Conservation (phyloP, 345 rosid genomes). For the Psidium guajava region DNA sequence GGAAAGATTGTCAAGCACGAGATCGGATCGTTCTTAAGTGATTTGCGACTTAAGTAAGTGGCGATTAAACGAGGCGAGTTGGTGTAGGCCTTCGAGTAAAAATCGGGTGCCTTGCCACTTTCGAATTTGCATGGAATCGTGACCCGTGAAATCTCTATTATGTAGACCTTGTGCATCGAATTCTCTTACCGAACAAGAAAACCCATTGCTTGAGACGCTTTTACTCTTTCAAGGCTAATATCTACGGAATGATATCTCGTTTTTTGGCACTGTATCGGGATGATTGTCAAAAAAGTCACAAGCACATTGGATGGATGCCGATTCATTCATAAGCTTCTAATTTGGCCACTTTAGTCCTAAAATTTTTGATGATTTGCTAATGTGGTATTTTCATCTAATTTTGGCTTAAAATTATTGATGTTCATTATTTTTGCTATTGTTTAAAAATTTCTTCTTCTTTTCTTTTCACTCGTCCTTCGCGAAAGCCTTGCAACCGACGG, state of each 20-base stretch:
- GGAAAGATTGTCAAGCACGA: neutral
- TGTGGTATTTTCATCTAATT: rapidly evolving
- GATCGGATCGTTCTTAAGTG: neutral
- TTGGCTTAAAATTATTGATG: neutral
- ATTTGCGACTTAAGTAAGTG: neutral
- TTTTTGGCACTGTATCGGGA: neutral
- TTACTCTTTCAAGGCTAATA: neutral
- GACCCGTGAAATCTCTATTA: neutral
- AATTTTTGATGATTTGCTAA: neutral
- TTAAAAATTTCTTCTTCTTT: neutral
- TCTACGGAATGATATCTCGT: neutral
- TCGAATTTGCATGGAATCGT: neutral
- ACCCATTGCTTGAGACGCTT: neutral
- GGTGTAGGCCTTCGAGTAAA: neutral
- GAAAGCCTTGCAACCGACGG: rapidly evolving
- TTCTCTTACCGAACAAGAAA: neutral
- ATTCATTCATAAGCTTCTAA: neutral
- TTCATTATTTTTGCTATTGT: neutral
- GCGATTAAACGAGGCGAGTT: neutral
- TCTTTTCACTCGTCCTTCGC: neutral
- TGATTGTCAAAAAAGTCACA: too few species aligned
- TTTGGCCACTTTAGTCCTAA: neutral
- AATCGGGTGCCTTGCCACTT: neutral
- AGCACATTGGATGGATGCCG: neutral
- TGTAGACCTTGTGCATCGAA: neutral